phyloP scores from a whole-genome alignment of 305 asterid genomes.

The Fraxinus latifolia region DNA sequence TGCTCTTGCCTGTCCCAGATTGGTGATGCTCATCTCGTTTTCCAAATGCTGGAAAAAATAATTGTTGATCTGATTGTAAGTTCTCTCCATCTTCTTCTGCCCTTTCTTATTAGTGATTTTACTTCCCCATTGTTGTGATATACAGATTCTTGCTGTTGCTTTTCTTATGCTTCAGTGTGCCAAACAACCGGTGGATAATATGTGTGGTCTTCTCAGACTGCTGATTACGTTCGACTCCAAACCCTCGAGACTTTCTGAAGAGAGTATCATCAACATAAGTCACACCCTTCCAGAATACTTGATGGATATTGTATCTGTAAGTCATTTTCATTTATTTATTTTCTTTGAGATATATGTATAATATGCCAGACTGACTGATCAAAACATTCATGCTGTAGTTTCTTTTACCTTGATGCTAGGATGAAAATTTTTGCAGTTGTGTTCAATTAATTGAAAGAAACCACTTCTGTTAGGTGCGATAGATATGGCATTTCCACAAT shows the following conservation, averaged over 20 bases:
- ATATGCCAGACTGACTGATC: background rate
- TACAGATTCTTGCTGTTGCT: conserved; percentile 5
- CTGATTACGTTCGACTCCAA: conserved; percentile 58
- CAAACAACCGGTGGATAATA: conserved; percentile 57
- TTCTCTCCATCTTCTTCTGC: conserved; percentile 10
- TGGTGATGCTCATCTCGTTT: conserved; percentile 63
- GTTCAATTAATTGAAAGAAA: background rate
- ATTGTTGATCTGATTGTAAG: conserved; percentile 71
- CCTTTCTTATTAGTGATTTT: background rate
- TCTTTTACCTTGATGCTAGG: background rate
- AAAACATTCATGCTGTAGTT: background rate
- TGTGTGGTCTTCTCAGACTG: conserved; percentile 71
- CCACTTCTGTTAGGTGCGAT: background rate
- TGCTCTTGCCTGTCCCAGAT: conserved; percentile 61
- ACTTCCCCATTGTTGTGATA: background rate
- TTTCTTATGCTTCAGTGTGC: conserved; percentile 47
- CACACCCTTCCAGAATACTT: conserved; percentile 62
- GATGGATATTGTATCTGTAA: conserved; percentile 51
- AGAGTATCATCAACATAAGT: conserved; percentile 54
- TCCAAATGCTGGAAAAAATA: conserved; percentile 69
- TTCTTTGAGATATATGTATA: background rate
- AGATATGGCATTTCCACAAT: background rate
- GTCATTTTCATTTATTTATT: conserved; percentile 27
- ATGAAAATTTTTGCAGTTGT: background rate
- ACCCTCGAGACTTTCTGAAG: conserved; percentile 61